phyloP scores from a whole-genome alignment of 495 filamentous ascomycete genomes.

The Polyplosphaeria fusca region DNA sequence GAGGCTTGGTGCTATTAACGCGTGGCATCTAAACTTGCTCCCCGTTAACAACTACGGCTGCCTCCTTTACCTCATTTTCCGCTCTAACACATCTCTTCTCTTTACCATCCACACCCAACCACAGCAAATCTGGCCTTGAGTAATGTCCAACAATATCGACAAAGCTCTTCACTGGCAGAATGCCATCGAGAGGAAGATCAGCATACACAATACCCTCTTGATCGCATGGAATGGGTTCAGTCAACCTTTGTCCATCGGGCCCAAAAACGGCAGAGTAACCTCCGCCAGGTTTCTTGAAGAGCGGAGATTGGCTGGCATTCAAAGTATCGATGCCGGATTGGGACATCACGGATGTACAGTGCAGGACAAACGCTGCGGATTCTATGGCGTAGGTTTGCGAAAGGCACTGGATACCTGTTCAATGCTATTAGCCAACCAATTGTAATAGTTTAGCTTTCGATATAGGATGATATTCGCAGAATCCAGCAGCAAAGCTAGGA shows the following conservation, averaged over 20 bases:
- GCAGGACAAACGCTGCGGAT: slow-evolving; percentile 50
- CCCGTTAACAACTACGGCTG: no score
- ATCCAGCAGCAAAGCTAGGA: no score
- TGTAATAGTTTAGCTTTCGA: no score
- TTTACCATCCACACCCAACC: slow-evolving; percentile 47
- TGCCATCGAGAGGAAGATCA: slow-evolving; percentile 46
- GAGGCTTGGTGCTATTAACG: no score
- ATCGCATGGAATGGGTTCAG: slow-evolving; percentile 36
- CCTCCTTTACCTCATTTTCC: no score
- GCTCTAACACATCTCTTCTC: slow-evolving; percentile 31
- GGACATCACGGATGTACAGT: slow-evolving; percentile 45
- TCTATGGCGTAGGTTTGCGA: slow-evolving; percentile 55
- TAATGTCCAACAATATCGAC: slow-evolving; percentile 52
- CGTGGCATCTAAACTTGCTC: no score
- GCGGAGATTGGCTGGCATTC: slow-evolving; percentile 38
- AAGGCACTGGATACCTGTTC: slow-evolving; percentile 41
- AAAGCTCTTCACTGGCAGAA: slow-evolving; percentile 42
- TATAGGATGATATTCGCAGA: background rate
- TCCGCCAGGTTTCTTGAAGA: slow-evolving; percentile 46
- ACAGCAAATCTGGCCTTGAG: slow-evolving; percentile 54
- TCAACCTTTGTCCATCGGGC: slow-evolving; percentile 52
- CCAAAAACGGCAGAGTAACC: slow-evolving; percentile 52
- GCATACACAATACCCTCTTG: slow-evolving; percentile 51
- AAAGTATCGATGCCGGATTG: slow-evolving; percentile 47
- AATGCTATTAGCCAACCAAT: background rate